A percentile compares a stretch with the other conserved stretches of the same genome.
Evolutionary conservation across 2,329 filamentous ascomycete genomes (phyloP).

Genomic region (Biscogniauxia marginata): DNA sequence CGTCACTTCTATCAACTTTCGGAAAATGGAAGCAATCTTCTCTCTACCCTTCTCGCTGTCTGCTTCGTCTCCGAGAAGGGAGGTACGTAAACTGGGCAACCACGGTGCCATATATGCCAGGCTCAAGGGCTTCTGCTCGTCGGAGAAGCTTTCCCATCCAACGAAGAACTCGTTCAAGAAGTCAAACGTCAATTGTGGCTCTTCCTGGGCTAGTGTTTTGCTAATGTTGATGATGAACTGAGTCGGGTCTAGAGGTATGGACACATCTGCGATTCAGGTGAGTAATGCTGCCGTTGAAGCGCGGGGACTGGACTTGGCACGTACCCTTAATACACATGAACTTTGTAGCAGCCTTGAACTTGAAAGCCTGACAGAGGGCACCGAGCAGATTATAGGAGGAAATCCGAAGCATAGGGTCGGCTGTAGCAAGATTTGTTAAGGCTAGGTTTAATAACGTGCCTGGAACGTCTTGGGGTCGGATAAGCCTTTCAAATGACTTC

Average conservation of each 20-base stretch:
- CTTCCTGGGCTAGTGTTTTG: constrained; percentile 59
- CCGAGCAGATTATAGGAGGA: constrained; percentile 68
- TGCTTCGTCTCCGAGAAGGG: constrained; percentile 55
- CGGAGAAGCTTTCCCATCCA: constrained; percentile 67
- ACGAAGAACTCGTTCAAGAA: constrained; percentile 74
- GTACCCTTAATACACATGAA: constrained; percentile 62
- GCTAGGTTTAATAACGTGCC: constrained; percentile 68
- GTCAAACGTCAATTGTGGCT: constrained; percentile 66
- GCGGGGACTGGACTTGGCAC: constrained; percentile 13
- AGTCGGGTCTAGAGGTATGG: constrained; percentile 61
- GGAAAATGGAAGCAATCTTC: constrained; percentile 61
- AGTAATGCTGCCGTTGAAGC: constrained; percentile 1
- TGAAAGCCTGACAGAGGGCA: constrained; percentile 65
- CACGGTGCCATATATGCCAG: constrained; percentile 70
- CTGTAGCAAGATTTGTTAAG: constrained; percentile 63
- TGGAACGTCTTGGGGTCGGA: constrained; percentile 68
- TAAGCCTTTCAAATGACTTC: constrained; percentile 63
- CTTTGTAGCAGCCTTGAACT: constrained; percentile 60
- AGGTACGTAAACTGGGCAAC: constrained; percentile 60
- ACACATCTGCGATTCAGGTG: constrained; percentile 48
- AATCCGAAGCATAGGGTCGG: constrained; percentile 58
- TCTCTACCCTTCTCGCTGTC: constrained; percentile 67
- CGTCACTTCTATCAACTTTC: constrained; percentile 65
- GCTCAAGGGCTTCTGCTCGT: constrained; percentile 65
- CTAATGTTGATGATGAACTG: constrained; percentile 66